phyloP scores from a whole-genome alignment of 169 alveolate genomes.

The Cardiosporidium cionae region DNA sequence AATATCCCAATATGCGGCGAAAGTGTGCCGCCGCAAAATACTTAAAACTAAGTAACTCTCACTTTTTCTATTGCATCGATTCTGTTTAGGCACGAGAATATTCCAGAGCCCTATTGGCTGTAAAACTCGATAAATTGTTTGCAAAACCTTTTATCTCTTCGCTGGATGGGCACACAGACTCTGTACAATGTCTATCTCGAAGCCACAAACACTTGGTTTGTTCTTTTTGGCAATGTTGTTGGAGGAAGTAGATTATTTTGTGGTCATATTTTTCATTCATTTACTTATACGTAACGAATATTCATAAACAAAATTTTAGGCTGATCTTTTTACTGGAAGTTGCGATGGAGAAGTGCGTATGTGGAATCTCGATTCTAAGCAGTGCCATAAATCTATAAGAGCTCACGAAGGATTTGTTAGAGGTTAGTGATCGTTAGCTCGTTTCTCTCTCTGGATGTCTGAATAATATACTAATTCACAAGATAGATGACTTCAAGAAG shows the following conservation, averaged over 20 bases:
- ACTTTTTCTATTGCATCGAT: no score
- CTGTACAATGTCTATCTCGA: constrained; percentile 79
- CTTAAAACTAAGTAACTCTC: no score
- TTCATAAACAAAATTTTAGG: no score
- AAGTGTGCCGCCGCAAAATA: no score
- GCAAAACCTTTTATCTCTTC: constrained; percentile 93
- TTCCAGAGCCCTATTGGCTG: constrained; percentile 89
- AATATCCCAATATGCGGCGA: no score
- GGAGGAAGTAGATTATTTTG: no score
- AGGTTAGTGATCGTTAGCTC: constrained; percentile 41
- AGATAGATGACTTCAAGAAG: background rate
- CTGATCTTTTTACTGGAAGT: constrained; percentile 85
- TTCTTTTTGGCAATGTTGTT: no score
- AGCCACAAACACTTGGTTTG: constrained; percentile 25
- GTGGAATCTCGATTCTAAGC: constrained; percentile 84
- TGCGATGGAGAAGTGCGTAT: constrained; percentile 87
- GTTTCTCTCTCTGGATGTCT: background rate
- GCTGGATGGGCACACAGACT: constrained; percentile 92
- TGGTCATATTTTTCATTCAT: no score
- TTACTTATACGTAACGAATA: no score
- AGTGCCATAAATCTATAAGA: constrained; percentile 63
- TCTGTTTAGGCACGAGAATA: constrained; percentile 74
- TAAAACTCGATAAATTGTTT: constrained; percentile 91
- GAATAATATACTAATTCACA: background rate
- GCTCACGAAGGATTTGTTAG: constrained; percentile 91